Base-by-base conservation (phyloP, 2,329 filamentous ascomycete species). In the Chrysoporthe puriensis region DNA sequence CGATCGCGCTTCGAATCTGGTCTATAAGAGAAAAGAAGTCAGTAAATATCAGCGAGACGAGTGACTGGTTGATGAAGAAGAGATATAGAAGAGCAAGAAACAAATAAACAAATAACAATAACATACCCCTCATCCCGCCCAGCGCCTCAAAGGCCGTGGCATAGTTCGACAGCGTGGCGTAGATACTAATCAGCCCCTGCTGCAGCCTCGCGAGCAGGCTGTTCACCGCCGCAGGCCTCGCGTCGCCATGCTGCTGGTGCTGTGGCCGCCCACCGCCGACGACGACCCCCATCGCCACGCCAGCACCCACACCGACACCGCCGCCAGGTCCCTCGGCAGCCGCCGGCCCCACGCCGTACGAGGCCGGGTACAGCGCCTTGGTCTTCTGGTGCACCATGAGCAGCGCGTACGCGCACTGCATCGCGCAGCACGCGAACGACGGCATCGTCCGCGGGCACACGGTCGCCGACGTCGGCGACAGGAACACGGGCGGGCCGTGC, bases 361-460 rank as follows among this genome's bases (percentile, higher is more conserved):
- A 14, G 7, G 26, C 26, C 26, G 75, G 73, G 66, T 79, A 79
- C 71, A 78, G 71, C 42, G 79, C 77, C 67, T 77, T 76, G 1
- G 77, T 81, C 73, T 79, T 80, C 54, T 79, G 76, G 70, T 79
- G 77, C 59, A 82, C 77, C 76, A 81, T 82, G 46, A 82, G 74
- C 62, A 82, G 74, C 18, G 79, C 78, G 63, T 82, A 82, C 9
- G 79, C 80, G 66, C 78, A 79, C 72, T 82, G 81, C 81, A 82
- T 82, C 6, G 81, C 81, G 64, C 80, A 82, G 69, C 81, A 82
- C 32, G 79, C 79, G 63, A 81, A 82, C 11, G 79, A 77, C 18
- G 81, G 81, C 79, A 82, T 81, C 48, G 79, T 82, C 57, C 80
- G 77, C n/a, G 80, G 80, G 4, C 79, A 77, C 21, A 80, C 75